Evolutionary conservation across 2,329 filamentous ascomycete species (phyloP).

Genomic region (Hymenoscyphus fraxineus): DNA sequence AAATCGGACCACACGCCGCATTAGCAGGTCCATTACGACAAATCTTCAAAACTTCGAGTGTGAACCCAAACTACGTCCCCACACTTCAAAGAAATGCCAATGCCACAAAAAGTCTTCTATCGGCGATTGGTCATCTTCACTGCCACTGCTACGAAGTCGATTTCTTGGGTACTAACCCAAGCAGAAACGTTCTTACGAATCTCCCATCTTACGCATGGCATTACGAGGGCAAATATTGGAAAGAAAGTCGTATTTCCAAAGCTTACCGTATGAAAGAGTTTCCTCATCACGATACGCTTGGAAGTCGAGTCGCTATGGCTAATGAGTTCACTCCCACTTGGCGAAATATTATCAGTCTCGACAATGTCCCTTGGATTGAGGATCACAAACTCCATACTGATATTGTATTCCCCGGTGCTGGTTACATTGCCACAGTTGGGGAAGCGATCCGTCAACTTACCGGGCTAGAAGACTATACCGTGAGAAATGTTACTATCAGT

Average conservation of each 20-base stretch:
- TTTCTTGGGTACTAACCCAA: slow-evolving; percentile 30
- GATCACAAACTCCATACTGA: slow-evolving; percentile 48
- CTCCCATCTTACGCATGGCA: slow-evolving; percentile 53
- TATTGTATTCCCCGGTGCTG: slow-evolving; percentile 47
- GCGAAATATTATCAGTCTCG: slow-evolving; percentile 29
- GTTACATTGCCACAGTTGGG: slow-evolving; percentile 31
- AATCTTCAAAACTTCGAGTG: slow-evolving; percentile 13
- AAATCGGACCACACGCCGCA: slow-evolving; percentile 25
- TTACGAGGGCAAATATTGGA: slow-evolving; percentile 48
- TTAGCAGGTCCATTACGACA: slow-evolving; percentile 26
- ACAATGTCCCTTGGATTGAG: slow-evolving; percentile 44
- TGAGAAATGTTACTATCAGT: slow-evolving; percentile 9
- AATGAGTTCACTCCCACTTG: slow-evolving; percentile 28
- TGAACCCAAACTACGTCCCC: slow-evolving; percentile 11
- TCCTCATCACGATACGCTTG: slow-evolving; percentile 38
- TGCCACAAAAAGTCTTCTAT: slow-evolving; percentile 7
- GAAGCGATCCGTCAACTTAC: slow-evolving; percentile 18
- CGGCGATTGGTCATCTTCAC: slow-evolving; percentile 14
- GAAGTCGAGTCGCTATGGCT: slow-evolving; percentile 23
- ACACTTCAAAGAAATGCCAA: slow-evolving; percentile 13
- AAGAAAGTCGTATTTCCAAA: slow-evolving; percentile 47
- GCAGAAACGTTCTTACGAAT: slow-evolving; percentile 41
- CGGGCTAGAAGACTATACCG: slow-evolving; percentile 20
- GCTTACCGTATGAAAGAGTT: slow-evolving; percentile 44
- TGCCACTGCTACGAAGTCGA: slow-evolving; percentile 8